Evolutionary conservation across 108 stramenopile species (phyloP).

Genomic region (Schizochytrium sp.): DNA sequence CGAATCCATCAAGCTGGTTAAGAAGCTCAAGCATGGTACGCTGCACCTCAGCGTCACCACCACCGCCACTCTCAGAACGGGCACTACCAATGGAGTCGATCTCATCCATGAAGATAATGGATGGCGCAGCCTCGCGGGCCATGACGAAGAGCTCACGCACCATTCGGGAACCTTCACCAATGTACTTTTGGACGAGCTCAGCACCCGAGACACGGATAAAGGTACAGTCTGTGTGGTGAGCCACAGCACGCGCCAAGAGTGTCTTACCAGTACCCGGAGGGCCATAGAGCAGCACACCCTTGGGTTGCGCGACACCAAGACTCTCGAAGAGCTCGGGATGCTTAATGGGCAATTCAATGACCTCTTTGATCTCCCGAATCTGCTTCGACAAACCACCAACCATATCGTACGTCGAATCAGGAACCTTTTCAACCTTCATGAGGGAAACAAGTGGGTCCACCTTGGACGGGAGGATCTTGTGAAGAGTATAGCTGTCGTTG

Average conservation of each 20-base stretch:
- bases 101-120: slow-evolving; percentile 99
- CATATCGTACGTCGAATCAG: slow-evolving; percentile 99
- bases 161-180: slow-evolving; percentile 99
- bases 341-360: slow-evolving; percentile 99
- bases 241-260: slow-evolving; percentile 97
- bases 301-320: slow-evolving; percentile 97
- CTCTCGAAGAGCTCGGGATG: slow-evolving; percentile 99
- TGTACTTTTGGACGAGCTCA: slow-evolving; percentile 99
- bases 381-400: slow-evolving; percentile 99
- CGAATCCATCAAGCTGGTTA: slow-evolving; percentile 99
- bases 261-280: slow-evolving; percentile 99
- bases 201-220: slow-evolving; percentile 99
- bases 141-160: slow-evolving; percentile 99
- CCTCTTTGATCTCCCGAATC: slow-evolving; percentile 99
- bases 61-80: slow-evolving; percentile 86
- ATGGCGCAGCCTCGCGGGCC: slow-evolving; percentile 98
- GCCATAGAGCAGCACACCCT: slow-evolving; percentile 98
- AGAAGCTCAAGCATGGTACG: slow-evolving; percentile 99
- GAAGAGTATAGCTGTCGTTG: slow-evolving; percentile 97
- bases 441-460: slow-evolving; percentile 97
- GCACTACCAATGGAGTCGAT: slow-evolving; percentile 96
- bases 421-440: slow-evolving; percentile 99
- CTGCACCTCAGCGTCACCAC: slow-evolving; percentile 98
- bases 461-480: slow-evolving; percentile 99
- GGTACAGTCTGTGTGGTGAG: slow-evolving; percentile 99